Percentiles rank a stretch among this genome's conserved stretches.
Conservation (phyloP, 495 filamentous ascomycete genomes). For the Podospora pseudocomata region DNA sequence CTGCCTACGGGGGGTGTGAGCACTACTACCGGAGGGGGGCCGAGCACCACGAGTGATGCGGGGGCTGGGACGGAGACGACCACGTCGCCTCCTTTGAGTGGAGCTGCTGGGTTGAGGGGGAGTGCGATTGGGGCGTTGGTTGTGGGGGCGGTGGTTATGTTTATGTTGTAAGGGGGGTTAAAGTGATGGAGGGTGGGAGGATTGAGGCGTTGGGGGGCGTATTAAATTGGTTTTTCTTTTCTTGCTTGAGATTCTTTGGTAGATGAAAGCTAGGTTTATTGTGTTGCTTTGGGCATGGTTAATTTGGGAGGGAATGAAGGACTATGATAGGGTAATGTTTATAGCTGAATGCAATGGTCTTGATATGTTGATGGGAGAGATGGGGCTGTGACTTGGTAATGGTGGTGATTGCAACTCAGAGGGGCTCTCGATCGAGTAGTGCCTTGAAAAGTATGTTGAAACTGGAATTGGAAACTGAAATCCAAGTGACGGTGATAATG, state of each 20-base stretch:
- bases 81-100: neutral
- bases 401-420: too few species aligned
- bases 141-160: slow-evolving; percentile 27
- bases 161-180: slow-evolving; percentile 26
- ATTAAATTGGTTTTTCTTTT: neutral
- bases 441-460: too few species aligned
- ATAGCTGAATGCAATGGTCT: too few species aligned
- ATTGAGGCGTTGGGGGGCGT: slow-evolving; percentile 7
- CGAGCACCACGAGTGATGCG: slow-evolving; percentile 9
- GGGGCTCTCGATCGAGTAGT: too few species aligned
- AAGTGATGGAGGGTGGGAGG: neutral
- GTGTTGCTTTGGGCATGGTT: too few species aligned
- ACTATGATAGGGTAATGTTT: too few species aligned
- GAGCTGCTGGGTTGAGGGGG: slow-evolving; percentile 6
- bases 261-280: too few species aligned
- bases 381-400: too few species aligned
- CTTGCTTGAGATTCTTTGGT: neutral
- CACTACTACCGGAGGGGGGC: neutral
- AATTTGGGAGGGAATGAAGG: too few species aligned
- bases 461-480: too few species aligned
- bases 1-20: neutral
- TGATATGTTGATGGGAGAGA: too few species aligned
- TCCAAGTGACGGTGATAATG: too few species aligned
- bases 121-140: slow-evolving; percentile 18
- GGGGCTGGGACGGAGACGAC: neutral